Base-by-base conservation (phyloP, 2,329 filamentous ascomycete genomes). In the Fusarium sp. region DNA sequence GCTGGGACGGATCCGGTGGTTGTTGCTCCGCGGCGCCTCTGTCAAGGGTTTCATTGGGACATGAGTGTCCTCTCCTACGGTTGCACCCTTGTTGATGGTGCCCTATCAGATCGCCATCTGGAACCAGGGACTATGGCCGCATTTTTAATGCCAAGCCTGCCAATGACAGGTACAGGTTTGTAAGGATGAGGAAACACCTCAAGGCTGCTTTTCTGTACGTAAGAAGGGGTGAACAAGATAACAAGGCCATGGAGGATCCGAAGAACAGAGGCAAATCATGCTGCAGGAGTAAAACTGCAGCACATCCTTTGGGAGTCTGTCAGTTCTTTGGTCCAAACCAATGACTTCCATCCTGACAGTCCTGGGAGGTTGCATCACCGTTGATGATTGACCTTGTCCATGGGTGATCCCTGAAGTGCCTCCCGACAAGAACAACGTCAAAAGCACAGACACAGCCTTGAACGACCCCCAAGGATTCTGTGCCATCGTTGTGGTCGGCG, bases 61-160 rank as follows among this genome's bases (percentile, higher is more conserved):
- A 60, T 69, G 62, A 55, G 47, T 63, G 48, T 47, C 48, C 64
- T 68, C 58, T 70, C 47, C 49, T 38, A 41, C 35, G 13, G 63
- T 22, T 33, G 48, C 42, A 63, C 63, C 66, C 76, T 75, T 63
- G 65, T 60, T 44, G 49, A 70, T 39, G 63, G 63, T 59, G 58
- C 67, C 74, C 73, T 77, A 77, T 76, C 72, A 77, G 72, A 78
- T 76, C 71, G 75, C 41, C 76, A 73, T 61, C 44, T 56, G 58
- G 45, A 74, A 41, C 49, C 51, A 52, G 67, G 67, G 69, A 64
- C 63, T 39, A 57, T 64, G 68, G 51, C 56, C 38, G 24, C 33
- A 62, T 61, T 65, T 41, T 61, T 28, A 63, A 55, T 60, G 62
- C 63, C 63, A 74, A 74, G 71, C 49, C 57, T 74, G 55, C 41